Evolutionary conservation across 83 land plant genomes (phyloP), one percentile per base, ranked within the genome.

Genomic region (Thuja plicata): DNA sequence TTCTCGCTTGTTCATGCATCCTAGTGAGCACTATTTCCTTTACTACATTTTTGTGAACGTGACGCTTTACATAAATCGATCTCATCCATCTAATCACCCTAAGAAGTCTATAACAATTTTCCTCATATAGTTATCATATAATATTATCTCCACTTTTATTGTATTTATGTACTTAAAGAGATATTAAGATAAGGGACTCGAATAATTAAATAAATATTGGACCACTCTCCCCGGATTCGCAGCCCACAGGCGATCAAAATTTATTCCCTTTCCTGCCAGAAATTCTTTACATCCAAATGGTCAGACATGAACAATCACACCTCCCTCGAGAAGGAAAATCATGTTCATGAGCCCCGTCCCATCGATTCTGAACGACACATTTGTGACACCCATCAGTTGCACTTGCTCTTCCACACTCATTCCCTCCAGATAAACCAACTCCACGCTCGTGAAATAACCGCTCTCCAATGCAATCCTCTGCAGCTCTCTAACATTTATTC

Each of bases 311-410:
- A 74, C 78, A 7, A 74, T 15, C 1, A 74, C 78, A 15, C 78
- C 78, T 12, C 87, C 87, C 38, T 85, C 40, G 0, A 66, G 87
- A n/a, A 85, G 30, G 4, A 50, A 85, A 85, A 85, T 54, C 0
- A 17, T 66, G 57, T 85, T 85, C 87, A 85, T 85, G 38, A 85
- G 9, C 3, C 87, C 66, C 12, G 87, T 52, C 16, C 87, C 87
- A 5, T 85, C 87, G 24, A 85, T 54, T 6, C 87, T 40, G 35
- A 85, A 27, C 37, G 54, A 6, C 1, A 85, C 87, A 54, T 85
- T 66, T 12, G 35, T 85, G 2, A 1, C 17, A 1, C 66, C 87
- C 62, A 85, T 50, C 10, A 54, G 12, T 40, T 45, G 62, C 1
- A 85, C 60, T 66, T 85, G 86, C 40, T 50, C 86, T 30, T 54